Base-by-base conservation (phyloP, 2,329 filamentous ascomycete genomes). In the Orbilia ellipsospora region DNA sequence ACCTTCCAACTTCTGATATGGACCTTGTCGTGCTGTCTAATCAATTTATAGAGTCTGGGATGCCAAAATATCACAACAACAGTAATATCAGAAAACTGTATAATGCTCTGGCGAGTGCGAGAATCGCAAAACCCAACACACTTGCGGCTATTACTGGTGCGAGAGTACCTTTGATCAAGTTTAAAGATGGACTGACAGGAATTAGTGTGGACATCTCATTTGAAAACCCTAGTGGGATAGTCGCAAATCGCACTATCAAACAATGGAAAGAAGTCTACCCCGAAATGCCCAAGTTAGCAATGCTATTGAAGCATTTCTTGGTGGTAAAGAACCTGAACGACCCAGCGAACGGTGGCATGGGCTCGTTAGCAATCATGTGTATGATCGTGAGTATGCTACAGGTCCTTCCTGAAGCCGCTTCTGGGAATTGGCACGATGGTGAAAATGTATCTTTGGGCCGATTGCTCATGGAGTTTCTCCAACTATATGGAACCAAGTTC, bases 171-270 rank as follows among this genome's bases (percentile, higher is more conserved):
- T 88, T 99, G 64, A 88, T 98, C 83, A 99, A 99, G 82, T 98
- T 92, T 80, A 87, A 92, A 52, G 95, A 99, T 80, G 86, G 84
- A 65, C 80, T 87, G 63, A 97, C 94, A 0, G 90, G 89, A 12
- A 84, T 99, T 63, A 92, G 91, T 78, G 91, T 98, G 12, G 95
- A 99, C 81, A 87, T 99, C 12, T 98, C 94, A 0, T 97, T 99
- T 81, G 94, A 99, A 83, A 98, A 97, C 80, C 83, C 90, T 42
- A 92, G 91, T 50, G 95, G 95, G 10, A 84, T 97, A 8, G 83
- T 87, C 16, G 94, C 95, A 1, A 90, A 95, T 80, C 84, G 89
- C 16, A 97, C 93, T 0, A 97, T 97, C 81, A 83, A 89, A 64
- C 82, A 84, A 0, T 99, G 95, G 95, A 94, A 92, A 82, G 79